These are phyloP conservation scores for Pinguiococcus pyrenoidosus DNA, from an alignment of 108 stramenopile genomes.

Conservation along the genomic window DNA sequence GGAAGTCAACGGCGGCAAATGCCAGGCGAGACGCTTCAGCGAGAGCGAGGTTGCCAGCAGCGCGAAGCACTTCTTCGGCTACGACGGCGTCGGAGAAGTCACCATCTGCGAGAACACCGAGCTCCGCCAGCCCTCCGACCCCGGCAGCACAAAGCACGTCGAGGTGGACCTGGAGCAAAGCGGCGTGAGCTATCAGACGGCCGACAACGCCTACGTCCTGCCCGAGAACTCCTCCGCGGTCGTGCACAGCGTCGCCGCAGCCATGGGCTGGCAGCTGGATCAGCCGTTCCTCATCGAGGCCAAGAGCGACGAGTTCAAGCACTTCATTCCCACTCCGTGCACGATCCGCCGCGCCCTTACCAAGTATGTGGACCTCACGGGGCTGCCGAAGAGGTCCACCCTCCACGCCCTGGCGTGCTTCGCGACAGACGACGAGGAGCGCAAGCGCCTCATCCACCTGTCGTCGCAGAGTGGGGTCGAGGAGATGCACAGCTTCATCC, in stretches of 20 bases:
- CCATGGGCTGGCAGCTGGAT: constrained; percentile 11
- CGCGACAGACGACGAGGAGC: constrained; percentile 56
- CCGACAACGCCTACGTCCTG: constrained; percentile 85
- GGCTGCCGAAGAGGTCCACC: constrained; percentile 63
- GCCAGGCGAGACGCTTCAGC: background rate
- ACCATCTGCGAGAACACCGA: constrained; percentile 52
- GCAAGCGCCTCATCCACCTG: constrained; percentile 54
- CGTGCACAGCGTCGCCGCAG: background rate
- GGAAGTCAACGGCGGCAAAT: background rate
- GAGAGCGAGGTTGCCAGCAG: constrained; percentile 14
- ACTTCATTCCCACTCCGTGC: constrained; percentile 79
- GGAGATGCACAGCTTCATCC: constrained; percentile 16
- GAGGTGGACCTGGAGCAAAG: constrained; percentile 68
- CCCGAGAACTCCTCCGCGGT: constrained; percentile 53
- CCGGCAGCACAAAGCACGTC: constrained; percentile 78
- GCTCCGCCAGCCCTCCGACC: constrained; percentile 50
- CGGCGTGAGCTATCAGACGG: constrained; percentile 62
- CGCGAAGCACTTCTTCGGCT: constrained; percentile 46
- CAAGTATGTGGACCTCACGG: constrained; percentile 72
- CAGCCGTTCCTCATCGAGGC: constrained; percentile 23
- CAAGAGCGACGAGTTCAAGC: constrained; percentile 32
- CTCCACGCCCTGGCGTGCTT: constrained; percentile 68
- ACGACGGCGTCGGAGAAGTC: constrained; percentile 55
- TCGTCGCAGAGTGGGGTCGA: constrained; percentile 59
- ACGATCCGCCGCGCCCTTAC: constrained; percentile 68